Evolutionary conservation across 306 rosid genomes (phyloP).

Genomic region (Myrica gale): DNA sequence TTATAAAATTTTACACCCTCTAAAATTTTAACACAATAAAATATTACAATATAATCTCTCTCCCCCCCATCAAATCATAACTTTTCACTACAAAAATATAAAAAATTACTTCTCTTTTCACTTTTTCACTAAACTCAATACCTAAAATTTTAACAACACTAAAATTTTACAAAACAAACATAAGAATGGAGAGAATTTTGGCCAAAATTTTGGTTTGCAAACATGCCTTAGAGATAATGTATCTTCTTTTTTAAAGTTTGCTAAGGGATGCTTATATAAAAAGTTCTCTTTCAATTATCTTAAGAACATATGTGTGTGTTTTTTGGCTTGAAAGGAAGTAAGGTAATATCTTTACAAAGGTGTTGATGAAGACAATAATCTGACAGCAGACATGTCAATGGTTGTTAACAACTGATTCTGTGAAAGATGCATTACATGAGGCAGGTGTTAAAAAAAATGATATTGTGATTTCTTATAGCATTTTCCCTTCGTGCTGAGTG

Average conservation of each 20-base stretch:
- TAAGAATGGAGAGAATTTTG: too few relatives aligned
- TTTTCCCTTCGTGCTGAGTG: slow-evolving; percentile 3
- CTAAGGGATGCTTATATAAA: slow-evolving; percentile 25
- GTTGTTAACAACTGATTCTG: background rate
- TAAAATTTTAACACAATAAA: too few relatives aligned
- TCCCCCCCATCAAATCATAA: too few relatives aligned
- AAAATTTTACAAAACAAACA: too few relatives aligned
- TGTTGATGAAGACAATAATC: background rate
- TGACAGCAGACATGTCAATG: background rate
- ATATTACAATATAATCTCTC: too few relatives aligned
- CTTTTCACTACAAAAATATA: too few relatives aligned
- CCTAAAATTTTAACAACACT: too few relatives aligned
- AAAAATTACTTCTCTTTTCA: too few relatives aligned
- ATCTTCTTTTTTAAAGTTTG: slow-evolving; percentile 21
- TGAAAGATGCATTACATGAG: background rate
- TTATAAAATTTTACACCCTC: too few relatives aligned
- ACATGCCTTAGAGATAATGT: slow-evolving; percentile 5
- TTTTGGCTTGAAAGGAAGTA: background rate
- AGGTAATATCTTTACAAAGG: background rate
- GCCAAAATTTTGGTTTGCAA: background rate
- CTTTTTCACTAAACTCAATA: too few relatives aligned
- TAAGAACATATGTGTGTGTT: background rate
- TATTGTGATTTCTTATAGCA: background rate
- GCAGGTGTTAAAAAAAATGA: background rate
- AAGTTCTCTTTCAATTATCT: background rate